Percentiles rank a stretch among this genome's conserved stretches.
These are phyloP conservation scores for Parastagonospora avenae DNA, from an alignment of 2,329 filamentous ascomycete species.

Conservation along the genomic window DNA sequence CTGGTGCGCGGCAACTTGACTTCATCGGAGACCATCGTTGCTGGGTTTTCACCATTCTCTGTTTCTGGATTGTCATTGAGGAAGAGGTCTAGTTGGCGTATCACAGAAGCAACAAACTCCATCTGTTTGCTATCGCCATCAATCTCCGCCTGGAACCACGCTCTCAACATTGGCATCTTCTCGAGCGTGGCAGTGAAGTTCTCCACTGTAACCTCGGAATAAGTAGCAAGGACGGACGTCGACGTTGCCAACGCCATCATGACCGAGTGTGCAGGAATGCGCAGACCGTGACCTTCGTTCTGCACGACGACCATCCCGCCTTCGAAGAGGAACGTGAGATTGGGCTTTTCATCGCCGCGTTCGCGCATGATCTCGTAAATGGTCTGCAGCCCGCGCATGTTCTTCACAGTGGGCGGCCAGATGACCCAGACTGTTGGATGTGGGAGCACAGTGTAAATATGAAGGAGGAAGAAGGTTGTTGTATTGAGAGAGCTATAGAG, in stretches of 20 bases:
- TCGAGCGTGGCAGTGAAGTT: slow-evolving; percentile 13
- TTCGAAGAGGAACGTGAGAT: slow-evolving; percentile 7
- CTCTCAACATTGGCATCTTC: slow-evolving; percentile 13
- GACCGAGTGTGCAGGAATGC: slow-evolving; percentile 21
- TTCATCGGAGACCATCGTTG: too few species aligned
- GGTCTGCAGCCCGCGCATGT: slow-evolving; percentile 12
- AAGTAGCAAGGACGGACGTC: slow-evolving; percentile 12
- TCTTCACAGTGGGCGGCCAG: slow-evolving; percentile 27
- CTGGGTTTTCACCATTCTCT: background rate
- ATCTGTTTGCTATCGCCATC: slow-evolving; percentile 9
- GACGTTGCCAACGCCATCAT: slow-evolving; percentile 12
- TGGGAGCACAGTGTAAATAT: too few species aligned
- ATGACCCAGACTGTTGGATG: slow-evolving; percentile 29
- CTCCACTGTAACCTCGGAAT: slow-evolving; percentile 7
- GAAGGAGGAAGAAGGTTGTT: too few species aligned
- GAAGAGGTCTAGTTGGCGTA: slow-evolving; percentile 6
- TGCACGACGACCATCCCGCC: slow-evolving; percentile 25
- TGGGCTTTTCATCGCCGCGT: background rate
- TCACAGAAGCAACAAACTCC: slow-evolving; percentile 8
- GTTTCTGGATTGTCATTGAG: slow-evolving; percentile 15
- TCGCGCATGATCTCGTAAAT: slow-evolving; percentile 13
- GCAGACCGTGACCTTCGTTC: slow-evolving; percentile 13
- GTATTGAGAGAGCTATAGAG: too few species aligned
- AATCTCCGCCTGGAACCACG: slow-evolving; percentile 21
- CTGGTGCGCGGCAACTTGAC: background rate